phyloP scores from a whole-genome alignment of 176 grass and related monocot genomes.

The Aegilops tauschii region DNA sequence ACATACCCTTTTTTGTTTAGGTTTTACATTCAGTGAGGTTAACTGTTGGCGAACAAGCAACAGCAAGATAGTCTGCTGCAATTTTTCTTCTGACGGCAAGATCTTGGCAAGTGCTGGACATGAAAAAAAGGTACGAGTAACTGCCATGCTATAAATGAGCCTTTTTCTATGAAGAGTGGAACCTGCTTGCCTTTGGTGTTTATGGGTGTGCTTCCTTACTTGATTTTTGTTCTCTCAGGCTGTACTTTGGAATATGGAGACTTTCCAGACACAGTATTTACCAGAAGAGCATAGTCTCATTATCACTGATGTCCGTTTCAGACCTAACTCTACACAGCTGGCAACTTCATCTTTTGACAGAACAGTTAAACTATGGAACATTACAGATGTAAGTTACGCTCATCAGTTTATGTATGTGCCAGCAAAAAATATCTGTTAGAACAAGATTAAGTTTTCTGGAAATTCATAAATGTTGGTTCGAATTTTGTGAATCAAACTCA shows the following conservation, averaged over 20 bases:
- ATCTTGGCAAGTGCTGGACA: constrained; percentile 94
- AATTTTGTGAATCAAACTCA: neutral
- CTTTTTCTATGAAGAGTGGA: constrained; percentile 2
- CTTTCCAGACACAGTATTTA: constrained; percentile 72
- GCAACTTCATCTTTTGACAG: constrained; percentile 97
- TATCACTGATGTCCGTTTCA: constrained; percentile 96
- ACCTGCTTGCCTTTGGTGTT: constrained; percentile 8
- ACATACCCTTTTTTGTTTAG: constrained; percentile 35
- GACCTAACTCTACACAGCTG: constrained; percentile 71
- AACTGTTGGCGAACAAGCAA: constrained; percentile 81
- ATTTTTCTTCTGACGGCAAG: constrained; percentile 96
- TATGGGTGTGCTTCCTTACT: constrained; percentile 7
- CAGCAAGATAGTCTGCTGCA: constrained; percentile 91
- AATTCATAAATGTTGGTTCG: neutral
- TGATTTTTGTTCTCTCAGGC: constrained; percentile 51
- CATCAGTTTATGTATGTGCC: neutral
- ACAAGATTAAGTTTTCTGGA: neutral
- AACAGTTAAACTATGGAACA: constrained; percentile 87
- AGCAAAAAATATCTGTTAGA: neutral
- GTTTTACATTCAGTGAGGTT: constrained; percentile 89
- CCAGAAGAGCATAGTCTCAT: constrained; percentile 66
- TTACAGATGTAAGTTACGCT: constrained; percentile 69
- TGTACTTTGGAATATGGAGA: constrained; percentile 99
- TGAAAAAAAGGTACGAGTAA: constrained; percentile 80
- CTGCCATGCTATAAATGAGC: constrained; percentile 10